Evolutionary conservation across 2,329 filamentous ascomycete genomes (phyloP).

Genomic region (Aspergillus sp.): DNA sequence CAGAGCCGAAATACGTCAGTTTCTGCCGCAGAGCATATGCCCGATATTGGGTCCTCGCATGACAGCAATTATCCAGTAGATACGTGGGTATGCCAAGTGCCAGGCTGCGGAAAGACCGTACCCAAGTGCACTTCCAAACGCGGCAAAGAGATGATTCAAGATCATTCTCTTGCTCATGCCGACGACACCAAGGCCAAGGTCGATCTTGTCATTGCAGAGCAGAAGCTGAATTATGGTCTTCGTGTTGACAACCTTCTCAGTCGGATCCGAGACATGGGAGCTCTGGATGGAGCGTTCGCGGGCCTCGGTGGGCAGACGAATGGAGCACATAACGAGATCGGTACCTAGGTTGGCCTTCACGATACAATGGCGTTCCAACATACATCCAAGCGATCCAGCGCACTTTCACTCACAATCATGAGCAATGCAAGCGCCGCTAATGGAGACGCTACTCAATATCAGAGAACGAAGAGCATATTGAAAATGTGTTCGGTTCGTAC

Average conservation of each 20-base stretch:
- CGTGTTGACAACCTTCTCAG: constrained; percentile 40
- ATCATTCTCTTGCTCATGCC: constrained; percentile 40
- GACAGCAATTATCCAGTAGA: constrained; percentile 30
- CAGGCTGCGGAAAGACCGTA: constrained; percentile 38
- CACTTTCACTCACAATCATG: background rate
- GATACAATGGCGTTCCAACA: constrained; percentile 1
- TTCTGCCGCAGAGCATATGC: constrained; percentile 19
- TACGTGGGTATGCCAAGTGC: constrained; percentile 40
- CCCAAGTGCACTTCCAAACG: constrained; percentile 38
- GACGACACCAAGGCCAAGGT: constrained; percentile 42
- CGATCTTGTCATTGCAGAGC: constrained; percentile 42
- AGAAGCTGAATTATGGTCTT: constrained; percentile 38
- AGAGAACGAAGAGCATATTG: background rate
- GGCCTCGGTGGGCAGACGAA: constrained; percentile 21
- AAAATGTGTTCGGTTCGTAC: background rate
- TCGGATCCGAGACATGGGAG: constrained; percentile 36
- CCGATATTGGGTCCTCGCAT: constrained; percentile 17
- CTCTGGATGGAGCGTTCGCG: constrained; percentile 24
- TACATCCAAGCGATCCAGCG: background rate
- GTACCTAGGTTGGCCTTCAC: constrained; percentile 2
- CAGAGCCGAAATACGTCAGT: constrained; percentile 30
- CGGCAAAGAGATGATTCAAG: constrained; percentile 37
- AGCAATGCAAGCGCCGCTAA: background rate
- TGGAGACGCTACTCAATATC: background rate
- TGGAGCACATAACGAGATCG: constrained; percentile 22